These are phyloP conservation scores for Tricholoma sp. DNA, from an alignment of 768 basidiomycete species.

Conservation along the genomic window DNA sequence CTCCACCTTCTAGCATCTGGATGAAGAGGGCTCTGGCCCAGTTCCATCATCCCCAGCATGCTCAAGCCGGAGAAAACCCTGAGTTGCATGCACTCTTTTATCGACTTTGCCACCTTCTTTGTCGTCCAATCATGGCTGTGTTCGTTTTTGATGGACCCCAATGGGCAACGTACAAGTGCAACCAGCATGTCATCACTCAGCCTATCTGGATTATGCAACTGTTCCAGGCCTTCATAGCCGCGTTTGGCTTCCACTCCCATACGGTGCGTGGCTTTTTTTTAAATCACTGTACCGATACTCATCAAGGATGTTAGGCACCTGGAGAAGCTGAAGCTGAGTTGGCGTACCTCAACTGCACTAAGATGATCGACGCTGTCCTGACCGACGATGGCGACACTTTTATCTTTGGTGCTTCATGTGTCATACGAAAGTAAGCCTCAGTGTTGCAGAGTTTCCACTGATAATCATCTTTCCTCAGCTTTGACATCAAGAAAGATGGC, in stretches of 20 bases:
- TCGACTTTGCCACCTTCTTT: constrained; percentile 36
- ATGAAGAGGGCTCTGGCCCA: constrained; percentile 6
- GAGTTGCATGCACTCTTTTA: constrained; percentile 37
- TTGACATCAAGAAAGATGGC: neutral
- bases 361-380: constrained; percentile 39
- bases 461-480: constrained; percentile 9
- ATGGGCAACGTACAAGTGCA: constrained; percentile 36
- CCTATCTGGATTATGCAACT: constrained; percentile 20
- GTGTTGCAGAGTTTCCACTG: constrained; percentile 22
- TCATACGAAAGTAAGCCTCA: constrained; percentile 16
- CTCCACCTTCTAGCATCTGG: neutral
- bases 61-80: constrained; percentile 30
- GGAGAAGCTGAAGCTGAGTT: constrained; percentile 50
- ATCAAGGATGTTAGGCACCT: constrained; percentile 24
- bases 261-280: constrained; percentile 7
- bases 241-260: constrained; percentile 36
- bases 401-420: constrained; percentile 38
- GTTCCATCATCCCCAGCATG: constrained; percentile 5
- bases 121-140: constrained; percentile 30
- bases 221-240: constrained; percentile 31
- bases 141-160: constrained; percentile 49
- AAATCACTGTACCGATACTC: neutral
- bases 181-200: constrained; percentile 22
- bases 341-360: constrained; percentile 32
- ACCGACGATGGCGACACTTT: constrained; percentile 46